Percentiles rank a stretch among this genome's conserved stretches.
Conservation (phyloP, 495 filamentous ascomycete genomes). For the Pseudevernia furfuracea region DNA sequence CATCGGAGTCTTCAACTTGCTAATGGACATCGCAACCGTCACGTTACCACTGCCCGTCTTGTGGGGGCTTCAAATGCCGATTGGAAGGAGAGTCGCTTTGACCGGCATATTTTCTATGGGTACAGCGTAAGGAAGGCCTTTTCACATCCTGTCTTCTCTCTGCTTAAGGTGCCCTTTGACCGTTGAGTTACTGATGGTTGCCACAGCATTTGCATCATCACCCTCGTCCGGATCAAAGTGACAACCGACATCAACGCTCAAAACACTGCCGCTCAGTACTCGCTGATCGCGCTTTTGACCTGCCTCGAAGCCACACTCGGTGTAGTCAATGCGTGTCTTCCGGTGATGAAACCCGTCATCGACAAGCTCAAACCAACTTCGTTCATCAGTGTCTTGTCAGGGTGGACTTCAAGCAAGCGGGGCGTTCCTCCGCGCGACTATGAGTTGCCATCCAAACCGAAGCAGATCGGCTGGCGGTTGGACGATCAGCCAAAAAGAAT, state of each 20-base stretch:
- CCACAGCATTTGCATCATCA: slow-evolving; percentile 19
- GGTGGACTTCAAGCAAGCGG: background rate
- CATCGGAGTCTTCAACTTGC: slow-evolving; percentile 30
- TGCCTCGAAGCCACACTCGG: slow-evolving; percentile 19
- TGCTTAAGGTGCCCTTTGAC: background rate
- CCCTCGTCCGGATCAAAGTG: slow-evolving; percentile 17
- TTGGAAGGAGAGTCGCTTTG: slow-evolving; percentile 29
- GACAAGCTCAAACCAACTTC: background rate
- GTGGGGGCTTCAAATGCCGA: slow-evolving; percentile 35
- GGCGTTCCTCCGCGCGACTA: background rate
- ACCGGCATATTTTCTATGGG: slow-evolving; percentile 22
- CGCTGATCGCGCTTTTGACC: slow-evolving; percentile 14
- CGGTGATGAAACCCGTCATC: slow-evolving; percentile 20
- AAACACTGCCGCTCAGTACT: slow-evolving; percentile 12
- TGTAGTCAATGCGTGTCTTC: slow-evolving; percentile 19
- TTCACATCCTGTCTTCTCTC: background rate
- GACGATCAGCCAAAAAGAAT: background rate
- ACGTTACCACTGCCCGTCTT: slow-evolving; percentile 38
- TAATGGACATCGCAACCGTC: slow-evolving; percentile 35
- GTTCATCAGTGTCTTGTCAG: background rate
- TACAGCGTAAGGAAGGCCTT: slow-evolving; percentile 8
- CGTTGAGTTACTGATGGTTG: background rate
- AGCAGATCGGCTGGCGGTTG: background rate
- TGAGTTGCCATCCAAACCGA: background rate
- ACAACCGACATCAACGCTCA: slow-evolving; percentile 8